A percentile compares a stretch with the other conserved stretches of the same genome.
Conservation (phyloP, 257 asterid genomes). For the Plantago elongata region DNA sequence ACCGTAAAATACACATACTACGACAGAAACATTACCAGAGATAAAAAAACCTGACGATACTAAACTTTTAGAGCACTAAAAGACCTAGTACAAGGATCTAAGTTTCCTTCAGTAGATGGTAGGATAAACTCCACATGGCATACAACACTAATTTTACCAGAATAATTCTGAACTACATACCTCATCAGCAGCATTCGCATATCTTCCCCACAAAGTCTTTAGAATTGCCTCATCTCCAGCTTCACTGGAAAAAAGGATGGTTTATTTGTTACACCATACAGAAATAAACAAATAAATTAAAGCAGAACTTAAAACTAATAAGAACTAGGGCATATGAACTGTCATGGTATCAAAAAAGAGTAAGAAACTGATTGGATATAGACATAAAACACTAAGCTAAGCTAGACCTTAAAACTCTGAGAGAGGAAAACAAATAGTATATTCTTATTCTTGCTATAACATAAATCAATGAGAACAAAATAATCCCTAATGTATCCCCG, state of each 20-base stretch:
- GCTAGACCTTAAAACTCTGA: too few relatives aligned
- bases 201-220: slow-evolving; percentile 71
- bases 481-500: not conserved
- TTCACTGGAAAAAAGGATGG: slow-evolving; percentile 52
- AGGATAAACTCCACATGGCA: slow-evolving; percentile 7
- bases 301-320: slow-evolving; percentile 1
- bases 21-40: too few relatives aligned
- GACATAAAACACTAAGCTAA: too few relatives aligned
- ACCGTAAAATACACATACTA: too few relatives aligned
- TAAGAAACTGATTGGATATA: too few relatives aligned
- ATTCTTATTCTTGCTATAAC: slow-evolving; percentile 2
- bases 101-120: slow-evolving; percentile 6
- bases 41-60: too few relatives aligned
- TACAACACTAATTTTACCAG: slow-evolving; percentile 4
- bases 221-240: slow-evolving; percentile 87
- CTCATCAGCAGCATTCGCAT: slow-evolving; percentile 56
- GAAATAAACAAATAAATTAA: slow-evolving; percentile 7
- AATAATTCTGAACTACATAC: slow-evolving; percentile 31
- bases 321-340: too few relatives aligned
- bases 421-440: not conserved
- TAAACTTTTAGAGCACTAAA: not conserved
- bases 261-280: slow-evolving; percentile 21
- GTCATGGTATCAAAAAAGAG: too few relatives aligned
- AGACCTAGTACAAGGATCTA: not conserved
- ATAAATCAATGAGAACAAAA: slow-evolving; percentile 13